A percentile compares a stretch with the other conserved stretches of the same genome.
These are phyloP conservation scores for Rhynchospora pubera DNA, from an alignment of 176 grass and related monocot species.

Conservation along the genomic window DNA sequence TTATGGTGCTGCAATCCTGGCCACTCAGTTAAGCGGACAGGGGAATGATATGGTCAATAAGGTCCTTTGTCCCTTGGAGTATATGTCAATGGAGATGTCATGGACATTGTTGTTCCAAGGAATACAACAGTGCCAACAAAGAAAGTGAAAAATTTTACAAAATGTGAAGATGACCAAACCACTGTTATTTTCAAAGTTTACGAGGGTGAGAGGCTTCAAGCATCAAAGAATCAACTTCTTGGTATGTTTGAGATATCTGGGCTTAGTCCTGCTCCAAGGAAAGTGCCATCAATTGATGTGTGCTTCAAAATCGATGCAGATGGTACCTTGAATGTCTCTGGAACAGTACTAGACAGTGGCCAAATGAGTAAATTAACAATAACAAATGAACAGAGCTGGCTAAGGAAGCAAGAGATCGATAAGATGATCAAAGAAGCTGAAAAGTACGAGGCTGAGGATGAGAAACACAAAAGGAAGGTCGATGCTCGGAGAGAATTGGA, in stretches of 20 bases:
- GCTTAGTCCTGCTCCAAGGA: not conserved
- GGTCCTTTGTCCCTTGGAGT: slow-evolving; percentile 13
- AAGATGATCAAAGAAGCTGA: slow-evolving; percentile 20
- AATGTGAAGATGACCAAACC: not conserved
- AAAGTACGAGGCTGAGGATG: slow-evolving; percentile 17
- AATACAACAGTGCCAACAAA: not conserved
- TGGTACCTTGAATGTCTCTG: slow-evolving; percentile 25
- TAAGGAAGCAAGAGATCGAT: slow-evolving; percentile 20
- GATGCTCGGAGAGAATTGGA: slow-evolving; percentile 11
- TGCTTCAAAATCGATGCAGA: slow-evolving; percentile 26
- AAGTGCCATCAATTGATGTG: not conserved
- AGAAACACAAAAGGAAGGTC: not conserved
- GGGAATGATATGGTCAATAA: slow-evolving; percentile 8
- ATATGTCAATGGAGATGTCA: not conserved
- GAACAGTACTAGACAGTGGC: not conserved
- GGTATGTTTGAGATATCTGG: slow-evolving; percentile 8
- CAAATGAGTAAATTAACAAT: slow-evolving; percentile 18
- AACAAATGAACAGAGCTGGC: slow-evolving; percentile 19
- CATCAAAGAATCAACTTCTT: slow-evolving; percentile 16
- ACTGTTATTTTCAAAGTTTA: not conserved
- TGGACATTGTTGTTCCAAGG: not conserved
- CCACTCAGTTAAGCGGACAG: not conserved
- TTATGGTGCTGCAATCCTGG: slow-evolving; percentile 16
- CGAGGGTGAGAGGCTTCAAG: slow-evolving; percentile 17
- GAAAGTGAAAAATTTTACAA: not conserved